Base-by-base conservation (phyloP, 192 early-diverging fungal species). In the Podila epicladia region DNA sequence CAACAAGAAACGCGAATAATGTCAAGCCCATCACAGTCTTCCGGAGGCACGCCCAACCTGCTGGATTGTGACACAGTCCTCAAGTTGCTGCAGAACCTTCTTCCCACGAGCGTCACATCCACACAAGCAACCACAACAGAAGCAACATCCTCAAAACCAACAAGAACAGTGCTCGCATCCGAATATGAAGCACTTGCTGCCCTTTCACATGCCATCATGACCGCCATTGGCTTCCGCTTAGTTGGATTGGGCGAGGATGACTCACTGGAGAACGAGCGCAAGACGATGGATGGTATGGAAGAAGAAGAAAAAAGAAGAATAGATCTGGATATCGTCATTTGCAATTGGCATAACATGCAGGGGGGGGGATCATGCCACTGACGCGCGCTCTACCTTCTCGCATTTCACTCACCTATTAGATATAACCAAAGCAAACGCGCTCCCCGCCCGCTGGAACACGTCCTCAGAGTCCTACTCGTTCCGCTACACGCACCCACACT, bases 401-500 rank as follows among this genome's bases (percentile, higher is more conserved):
- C 7, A 3, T 33, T 33, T 33, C 33, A 33, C 33, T 31, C 41
- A 7, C 7, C 29, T 0, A 29, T 5, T 62, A 69, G 77, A 80
- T 58, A 24, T 69, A 20, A 29, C 58, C 19, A 78, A 57, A 69
- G 74, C 64, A 51, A 83, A 71, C 32, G 59, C 65, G 9, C 33
- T 93, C 22, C 89, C 90, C 6, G 26, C 59, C 28, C 72, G 79
- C 32, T 94, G 93, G 93, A 93, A 92, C 77, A 62, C 71, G 3
- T 71, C 86, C 29, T 74, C 83, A 0, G 89, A 92, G 29, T 82
- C 87, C 22, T 95, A 88, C 62, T 82, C 89, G 11, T 87, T 92
- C 66, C 83, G 88, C 65, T 94, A 93, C 66, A 86, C 67, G 9
- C 94, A 94, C 72, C 74, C 87, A 5, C 88, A 91, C 37, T 94